phyloP scores from a whole-genome alignment of 306 rosid species.

The Cicer pinnatifidum region DNA sequence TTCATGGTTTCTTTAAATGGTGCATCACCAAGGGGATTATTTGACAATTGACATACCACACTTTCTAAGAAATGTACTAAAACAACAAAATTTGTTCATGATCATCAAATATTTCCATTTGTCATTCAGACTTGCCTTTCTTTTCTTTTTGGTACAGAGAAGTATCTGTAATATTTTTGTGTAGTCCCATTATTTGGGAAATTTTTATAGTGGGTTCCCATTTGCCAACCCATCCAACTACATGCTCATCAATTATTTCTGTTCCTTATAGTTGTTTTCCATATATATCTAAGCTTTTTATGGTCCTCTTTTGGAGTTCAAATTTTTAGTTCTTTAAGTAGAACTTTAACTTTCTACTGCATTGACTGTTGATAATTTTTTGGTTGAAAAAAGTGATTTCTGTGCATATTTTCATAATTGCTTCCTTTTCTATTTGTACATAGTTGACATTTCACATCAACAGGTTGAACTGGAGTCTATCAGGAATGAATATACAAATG shows the following conservation, averaged over 20 bases:
- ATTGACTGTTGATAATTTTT: slow-evolving; percentile 19
- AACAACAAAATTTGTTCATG: not conserved
- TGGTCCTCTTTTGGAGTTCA: slow-evolving; percentile 4
- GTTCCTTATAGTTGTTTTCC: slow-evolving; percentile 10
- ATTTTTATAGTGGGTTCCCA: slow-evolving; percentile 28
- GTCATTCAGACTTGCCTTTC: not conserved
- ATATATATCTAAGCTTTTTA: slow-evolving; percentile 6
- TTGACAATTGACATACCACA: slow-evolving; percentile 1
- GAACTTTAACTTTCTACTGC: slow-evolving; percentile 5
- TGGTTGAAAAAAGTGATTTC: slow-evolving; percentile 26
- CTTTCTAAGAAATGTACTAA: slow-evolving; percentile 19
- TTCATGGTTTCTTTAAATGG: slow-evolving; percentile 32
- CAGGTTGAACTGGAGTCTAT: slow-evolving; percentile 85
- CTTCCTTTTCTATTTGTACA: slow-evolving; percentile 17
- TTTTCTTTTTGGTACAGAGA: too few species aligned
- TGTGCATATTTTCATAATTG: slow-evolving; percentile 15
- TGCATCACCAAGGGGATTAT: slow-evolving; percentile 26
- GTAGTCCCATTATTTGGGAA: not conserved
- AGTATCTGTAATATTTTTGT: not conserved
- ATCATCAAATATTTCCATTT: not conserved
- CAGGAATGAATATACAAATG: slow-evolving; percentile 77
- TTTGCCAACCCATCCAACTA: slow-evolving; percentile 19
- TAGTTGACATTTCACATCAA: slow-evolving; percentile 35
- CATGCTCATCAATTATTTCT: slow-evolving; percentile 1
- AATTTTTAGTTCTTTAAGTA: slow-evolving; percentile 16